A percentile compares a stretch with the other conserved stretches of the same genome.
These are phyloP conservation scores for Trichomonascaceae sp. DNA, from an alignment of 1,139 yeast species.

Conservation along the genomic window DNA sequence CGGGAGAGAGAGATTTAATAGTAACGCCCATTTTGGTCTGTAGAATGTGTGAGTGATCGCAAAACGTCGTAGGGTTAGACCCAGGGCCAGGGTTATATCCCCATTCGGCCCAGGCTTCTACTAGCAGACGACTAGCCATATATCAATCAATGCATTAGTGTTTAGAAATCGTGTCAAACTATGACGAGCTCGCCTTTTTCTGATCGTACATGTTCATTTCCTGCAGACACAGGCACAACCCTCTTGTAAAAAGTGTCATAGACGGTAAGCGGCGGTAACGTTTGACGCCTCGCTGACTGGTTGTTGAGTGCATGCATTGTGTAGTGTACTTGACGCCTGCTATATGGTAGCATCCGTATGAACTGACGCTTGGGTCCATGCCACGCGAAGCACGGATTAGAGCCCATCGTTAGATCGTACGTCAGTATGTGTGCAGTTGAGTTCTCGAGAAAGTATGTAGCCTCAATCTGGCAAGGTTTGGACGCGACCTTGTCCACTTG, in stretches of 20 bases:
- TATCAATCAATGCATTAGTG: no score
- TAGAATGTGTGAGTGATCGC: background rate
- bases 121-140: no score
- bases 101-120: no score
- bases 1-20: constrained; percentile 25
- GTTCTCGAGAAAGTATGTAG: constrained; percentile 47
- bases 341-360: constrained; percentile 51
- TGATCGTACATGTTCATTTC: constrained; percentile 23
- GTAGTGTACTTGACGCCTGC: constrained; percentile 35
- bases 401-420: constrained; percentile 38
- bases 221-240: constrained; percentile 42
- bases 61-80: no score
- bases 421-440: constrained; percentile 59
- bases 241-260: constrained; percentile 58
- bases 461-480: background rate
- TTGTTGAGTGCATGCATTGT: constrained; percentile 19
- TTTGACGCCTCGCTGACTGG: constrained; percentile 16
- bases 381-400: constrained; percentile 28
- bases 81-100: no score
- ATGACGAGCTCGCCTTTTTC: constrained; percentile 16
- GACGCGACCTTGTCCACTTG: constrained; percentile 8
- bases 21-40: constrained; percentile 27
- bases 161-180: no score
- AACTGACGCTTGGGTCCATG: constrained; percentile 26
- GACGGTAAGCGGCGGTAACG: constrained; percentile 45